Evolutionary conservation across 2,329 filamentous ascomycete species (phyloP).

Genomic region (Monosporascus sp.): DNA sequence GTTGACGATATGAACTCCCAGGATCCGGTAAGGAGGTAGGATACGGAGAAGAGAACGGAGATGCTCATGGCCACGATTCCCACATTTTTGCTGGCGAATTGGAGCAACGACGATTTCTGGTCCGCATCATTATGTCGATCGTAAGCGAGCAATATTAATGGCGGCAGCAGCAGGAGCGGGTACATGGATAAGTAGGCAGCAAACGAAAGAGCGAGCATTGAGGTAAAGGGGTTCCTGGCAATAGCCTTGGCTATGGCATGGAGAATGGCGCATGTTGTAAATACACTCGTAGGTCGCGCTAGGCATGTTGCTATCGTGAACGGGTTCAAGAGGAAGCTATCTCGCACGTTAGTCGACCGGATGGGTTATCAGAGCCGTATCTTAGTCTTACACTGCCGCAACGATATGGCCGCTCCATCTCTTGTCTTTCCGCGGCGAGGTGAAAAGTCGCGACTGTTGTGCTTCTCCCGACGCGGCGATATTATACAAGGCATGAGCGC

Average conservation of each 20-base stretch:
- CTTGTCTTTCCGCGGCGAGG: slow-evolving; percentile 70
- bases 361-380: background rate
- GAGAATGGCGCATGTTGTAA: slow-evolving; percentile 84
- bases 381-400: slow-evolving; percentile 64
- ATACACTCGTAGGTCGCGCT: slow-evolving; percentile 80
- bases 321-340: slow-evolving; percentile 86
- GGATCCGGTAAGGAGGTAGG: slow-evolving; percentile 69
- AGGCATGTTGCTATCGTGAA: slow-evolving; percentile 90
- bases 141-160: slow-evolving; percentile 74
- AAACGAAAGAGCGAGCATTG: slow-evolving; percentile 79
- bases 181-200: slow-evolving; percentile 92
- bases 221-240: slow-evolving; percentile 63
- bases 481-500: slow-evolving; percentile 69
- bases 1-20: slow-evolving; percentile 87
- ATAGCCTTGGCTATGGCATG: slow-evolving; percentile 78
- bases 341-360: background rate
- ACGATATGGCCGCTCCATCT: slow-evolving; percentile 70
- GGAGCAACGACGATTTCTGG: slow-evolving; percentile 28
- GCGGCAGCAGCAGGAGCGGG: slow-evolving; percentile 78
- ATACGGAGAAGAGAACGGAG: slow-evolving; percentile 63
- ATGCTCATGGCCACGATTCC: slow-evolving; percentile 49
- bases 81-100: slow-evolving; percentile 52
- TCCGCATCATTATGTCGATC: slow-evolving; percentile 49
- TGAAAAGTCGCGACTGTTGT: slow-evolving; percentile 66
- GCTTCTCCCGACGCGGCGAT: slow-evolving; percentile 82